These are phyloP conservation scores for Rhizophagus prolifer DNA, from an alignment of 192 early-diverging fungal genomes.

Conservation along the genomic window DNA sequence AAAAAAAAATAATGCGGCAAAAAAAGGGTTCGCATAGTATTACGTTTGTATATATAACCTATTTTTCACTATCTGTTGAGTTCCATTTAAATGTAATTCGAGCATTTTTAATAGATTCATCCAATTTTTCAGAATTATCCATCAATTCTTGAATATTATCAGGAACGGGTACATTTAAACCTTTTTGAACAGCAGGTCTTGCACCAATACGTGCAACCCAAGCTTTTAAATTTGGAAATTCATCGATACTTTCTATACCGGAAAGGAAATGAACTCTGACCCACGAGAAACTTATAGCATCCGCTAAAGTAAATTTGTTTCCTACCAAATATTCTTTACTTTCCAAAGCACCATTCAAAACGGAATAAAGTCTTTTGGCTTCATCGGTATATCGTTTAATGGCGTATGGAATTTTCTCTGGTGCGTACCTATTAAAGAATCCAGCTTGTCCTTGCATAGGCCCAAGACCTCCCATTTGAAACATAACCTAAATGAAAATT, in stretches of 20 bases:
- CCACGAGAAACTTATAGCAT: constrained; percentile 52
- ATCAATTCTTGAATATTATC: neutral
- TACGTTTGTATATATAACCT: too few relatives aligned
- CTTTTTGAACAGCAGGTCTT: constrained; percentile 39
- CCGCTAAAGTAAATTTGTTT: constrained; percentile 47
- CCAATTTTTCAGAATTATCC: neutral
- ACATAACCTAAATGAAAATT: constrained; percentile 35
- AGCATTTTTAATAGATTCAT: neutral
- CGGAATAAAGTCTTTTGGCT: constrained; percentile 44
- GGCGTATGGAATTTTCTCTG: constrained; percentile 53
- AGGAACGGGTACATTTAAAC: constrained; percentile 26
- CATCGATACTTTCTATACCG: constrained; percentile 33
- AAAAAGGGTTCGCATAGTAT: too few relatives aligned
- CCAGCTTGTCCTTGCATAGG: constrained; percentile 54
- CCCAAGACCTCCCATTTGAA: constrained; percentile 44
- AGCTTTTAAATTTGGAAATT: constrained; percentile 41
- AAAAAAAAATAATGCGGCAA: too few relatives aligned
- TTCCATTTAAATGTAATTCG: too few relatives aligned
- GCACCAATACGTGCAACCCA: constrained; percentile 47
- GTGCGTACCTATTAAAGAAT: constrained; percentile 46
- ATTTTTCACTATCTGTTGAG: too few relatives aligned
- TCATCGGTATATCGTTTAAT: constrained; percentile 55
- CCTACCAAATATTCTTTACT: constrained; percentile 38
- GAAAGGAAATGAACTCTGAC: constrained; percentile 14
- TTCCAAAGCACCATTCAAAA: constrained; percentile 36